These are phyloP conservation scores for Geotrichum phurueaensis DNA, from an alignment of 1,139 yeast species.

Conservation along the genomic window DNA sequence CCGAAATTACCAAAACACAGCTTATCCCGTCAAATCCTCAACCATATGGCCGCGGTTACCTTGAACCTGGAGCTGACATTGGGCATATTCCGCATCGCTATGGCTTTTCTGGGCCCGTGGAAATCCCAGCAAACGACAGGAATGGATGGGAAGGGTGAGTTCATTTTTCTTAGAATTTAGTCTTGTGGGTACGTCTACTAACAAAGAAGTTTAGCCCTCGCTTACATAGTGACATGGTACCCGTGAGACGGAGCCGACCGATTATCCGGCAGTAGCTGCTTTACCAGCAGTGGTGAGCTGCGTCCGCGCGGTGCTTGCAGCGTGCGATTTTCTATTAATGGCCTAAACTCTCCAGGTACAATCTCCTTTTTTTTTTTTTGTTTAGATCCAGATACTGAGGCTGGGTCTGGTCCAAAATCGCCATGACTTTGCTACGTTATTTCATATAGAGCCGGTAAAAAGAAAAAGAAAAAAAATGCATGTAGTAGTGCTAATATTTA, in stretches of 20 bases:
- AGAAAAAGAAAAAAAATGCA: background rate
- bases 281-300: background rate
- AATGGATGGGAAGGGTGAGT: slow-evolving; percentile 9
- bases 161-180: background rate
- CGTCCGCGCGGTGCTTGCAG: background rate
- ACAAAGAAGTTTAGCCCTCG: background rate
- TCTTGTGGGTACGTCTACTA: background rate
- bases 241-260: slow-evolving; percentile 12
- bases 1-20: slow-evolving; percentile 24
- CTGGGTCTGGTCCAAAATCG: background rate
- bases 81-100: background rate
- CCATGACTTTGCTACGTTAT: no score
- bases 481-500: background rate
- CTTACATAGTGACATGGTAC: slow-evolving; percentile 4
- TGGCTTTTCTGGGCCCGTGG: background rate
- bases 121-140: background rate
- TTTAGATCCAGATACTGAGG: background rate
- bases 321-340: background rate
- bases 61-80: background rate
- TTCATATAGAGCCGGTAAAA: no score
- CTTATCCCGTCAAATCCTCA: slow-evolving; percentile 19
- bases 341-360: background rate
- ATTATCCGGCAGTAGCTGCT: slow-evolving; percentile 4
- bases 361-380: background rate
- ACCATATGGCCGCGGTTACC: background rate